These are phyloP conservation scores for Solanum clarkiae DNA, from an alignment of 257 asterid genomes.

Conservation along the genomic window DNA sequence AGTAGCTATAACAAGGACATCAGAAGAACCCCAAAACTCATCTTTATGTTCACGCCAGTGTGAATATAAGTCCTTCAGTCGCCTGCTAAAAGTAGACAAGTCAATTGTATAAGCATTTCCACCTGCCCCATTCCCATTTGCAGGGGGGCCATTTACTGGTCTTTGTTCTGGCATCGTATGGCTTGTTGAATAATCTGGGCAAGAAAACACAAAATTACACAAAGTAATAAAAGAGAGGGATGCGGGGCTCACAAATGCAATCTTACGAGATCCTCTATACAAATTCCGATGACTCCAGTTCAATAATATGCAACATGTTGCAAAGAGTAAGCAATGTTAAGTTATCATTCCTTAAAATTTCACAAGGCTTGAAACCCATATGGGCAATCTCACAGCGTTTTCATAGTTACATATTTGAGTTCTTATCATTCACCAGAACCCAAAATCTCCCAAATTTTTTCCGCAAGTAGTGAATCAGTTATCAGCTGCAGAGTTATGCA, in stretches of 20 bases:
- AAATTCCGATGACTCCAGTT: background rate
- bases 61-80: constrained; percentile 25
- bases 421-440: background rate
- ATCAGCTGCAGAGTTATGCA: background rate
- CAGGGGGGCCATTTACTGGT: constrained; percentile 18
- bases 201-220: constrained; percentile 1
- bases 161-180: constrained; percentile 34
- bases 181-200: background rate
- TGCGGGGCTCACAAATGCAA: background rate
- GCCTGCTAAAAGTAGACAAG: constrained; percentile 31
- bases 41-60: constrained; percentile 36
- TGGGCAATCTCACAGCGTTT: background rate
- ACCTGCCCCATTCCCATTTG: constrained; percentile 19
- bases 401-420: background rate
- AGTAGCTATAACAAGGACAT: constrained; percentile 33
- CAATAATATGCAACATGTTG: background rate
- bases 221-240: background rate
- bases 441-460: background rate
- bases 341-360: background rate
- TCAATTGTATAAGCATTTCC: constrained; percentile 28
- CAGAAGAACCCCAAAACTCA: constrained; percentile 40
- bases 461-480: background rate
- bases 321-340: background rate
- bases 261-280: background rate
- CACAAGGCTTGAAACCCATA: background rate